phyloP scores from a whole-genome alignment of 2,329 filamentous ascomycete genomes.

The Hypomyces perniciosus region DNA sequence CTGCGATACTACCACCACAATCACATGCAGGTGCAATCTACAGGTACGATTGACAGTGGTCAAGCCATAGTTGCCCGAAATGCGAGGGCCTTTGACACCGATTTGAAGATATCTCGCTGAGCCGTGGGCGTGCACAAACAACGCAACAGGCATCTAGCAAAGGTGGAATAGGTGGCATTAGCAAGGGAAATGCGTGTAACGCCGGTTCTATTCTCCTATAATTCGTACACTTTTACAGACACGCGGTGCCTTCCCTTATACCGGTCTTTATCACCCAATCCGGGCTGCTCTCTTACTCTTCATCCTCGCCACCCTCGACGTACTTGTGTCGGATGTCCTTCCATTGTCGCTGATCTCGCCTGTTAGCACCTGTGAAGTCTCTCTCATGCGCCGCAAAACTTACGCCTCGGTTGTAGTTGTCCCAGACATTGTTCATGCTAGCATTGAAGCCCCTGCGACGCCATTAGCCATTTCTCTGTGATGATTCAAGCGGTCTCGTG shows the following conservation, averaged over 20 bases:
- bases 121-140: neutral
- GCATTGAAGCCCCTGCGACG: conserved; percentile 70
- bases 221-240: conserved; percentile 30
- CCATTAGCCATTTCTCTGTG: conserved; percentile 26
- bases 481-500: neutral
- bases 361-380: conserved; percentile 20
- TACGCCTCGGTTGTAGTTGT: conserved; percentile 87
- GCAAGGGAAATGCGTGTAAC: conserved; percentile 15
- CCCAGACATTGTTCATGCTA: conserved; percentile 80
- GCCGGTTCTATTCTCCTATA: conserved; percentile 25
- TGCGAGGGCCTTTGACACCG: too few relatives aligned
- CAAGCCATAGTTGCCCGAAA: too few relatives aligned
- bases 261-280: conserved; percentile 12
- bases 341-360: conserved; percentile 80
- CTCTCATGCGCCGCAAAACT: conserved; percentile 32
- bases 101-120: too few relatives aligned
- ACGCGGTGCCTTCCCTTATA: conserved; percentile 11
- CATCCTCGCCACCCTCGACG: conserved; percentile 63
- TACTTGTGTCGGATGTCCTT: conserved; percentile 97
- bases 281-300: conserved; percentile 37
- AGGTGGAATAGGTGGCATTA: neutral
- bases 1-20: neutral
- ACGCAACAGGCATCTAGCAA: neutral
- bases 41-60: too few relatives aligned
- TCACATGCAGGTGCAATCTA: neutral